Conservation (phyloP, 2,329 filamentous ascomycete genomes). For the Chaetoscypha palmicola region DNA sequence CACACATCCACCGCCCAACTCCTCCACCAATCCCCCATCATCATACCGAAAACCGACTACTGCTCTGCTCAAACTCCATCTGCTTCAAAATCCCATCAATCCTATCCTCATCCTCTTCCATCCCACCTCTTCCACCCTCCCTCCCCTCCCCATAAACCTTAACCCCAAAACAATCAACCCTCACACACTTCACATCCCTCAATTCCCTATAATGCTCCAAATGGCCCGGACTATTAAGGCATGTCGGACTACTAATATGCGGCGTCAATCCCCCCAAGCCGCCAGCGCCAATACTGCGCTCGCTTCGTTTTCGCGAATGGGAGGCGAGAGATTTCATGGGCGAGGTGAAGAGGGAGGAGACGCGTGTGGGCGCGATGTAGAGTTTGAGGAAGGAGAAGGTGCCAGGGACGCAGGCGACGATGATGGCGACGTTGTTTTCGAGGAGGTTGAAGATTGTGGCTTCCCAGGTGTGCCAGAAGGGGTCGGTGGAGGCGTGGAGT, state of each 20-base stretch:
- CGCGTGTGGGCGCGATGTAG: background rate
- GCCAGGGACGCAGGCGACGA: conserved; percentile 9
- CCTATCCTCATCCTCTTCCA: background rate
- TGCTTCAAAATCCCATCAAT: background rate
- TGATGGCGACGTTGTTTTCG: conserved; percentile 10
- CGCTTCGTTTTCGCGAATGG: background rate
- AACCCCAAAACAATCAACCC: background rate
- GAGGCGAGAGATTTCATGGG: background rate
- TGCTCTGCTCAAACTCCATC: background rate
- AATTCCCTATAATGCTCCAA: background rate
- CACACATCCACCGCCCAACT: too few species aligned
- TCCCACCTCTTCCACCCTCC: background rate
- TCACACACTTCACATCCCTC: background rate
- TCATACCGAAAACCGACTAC: background rate
- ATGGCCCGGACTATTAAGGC: background rate
- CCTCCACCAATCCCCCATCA: background rate
- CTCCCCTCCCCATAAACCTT: background rate
- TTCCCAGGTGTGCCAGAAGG: conserved; percentile 2
- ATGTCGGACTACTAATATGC: background rate
- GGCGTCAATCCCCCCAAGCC: background rate
- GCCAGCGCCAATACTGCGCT: background rate
- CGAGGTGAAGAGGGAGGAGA: background rate
- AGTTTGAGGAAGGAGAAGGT: conserved; percentile 6
- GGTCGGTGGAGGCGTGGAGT: background rate
- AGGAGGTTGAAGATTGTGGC: conserved; percentile 4